Conservation (phyloP, 345 rosid species). For the Rhizophora mangle region DNA sequence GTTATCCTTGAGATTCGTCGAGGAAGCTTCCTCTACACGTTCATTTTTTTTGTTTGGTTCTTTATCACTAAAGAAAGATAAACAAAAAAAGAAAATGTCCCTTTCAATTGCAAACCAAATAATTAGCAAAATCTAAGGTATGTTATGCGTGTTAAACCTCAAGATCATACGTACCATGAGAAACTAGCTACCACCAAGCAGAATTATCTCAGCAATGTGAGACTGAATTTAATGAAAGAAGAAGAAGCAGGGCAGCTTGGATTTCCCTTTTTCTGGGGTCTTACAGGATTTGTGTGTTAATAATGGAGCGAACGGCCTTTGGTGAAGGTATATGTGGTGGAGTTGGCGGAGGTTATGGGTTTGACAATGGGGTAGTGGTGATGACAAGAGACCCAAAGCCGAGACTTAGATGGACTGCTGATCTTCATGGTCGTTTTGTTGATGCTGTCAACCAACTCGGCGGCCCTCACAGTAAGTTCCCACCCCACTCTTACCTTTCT, state of each 20-base stretch:
- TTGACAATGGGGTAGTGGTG: slow-evolving; percentile 62
- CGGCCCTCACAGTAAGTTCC: slow-evolving; percentile 56
- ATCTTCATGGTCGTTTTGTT: slow-evolving; percentile 64
- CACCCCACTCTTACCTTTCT: background rate
- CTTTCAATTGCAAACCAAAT: too few species aligned
- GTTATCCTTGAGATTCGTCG: slow-evolving; percentile 51
- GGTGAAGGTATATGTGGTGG: slow-evolving; percentile 20
- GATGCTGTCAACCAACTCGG: slow-evolving; percentile 70
- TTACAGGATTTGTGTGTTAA: background rate
- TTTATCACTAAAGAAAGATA: too few species aligned
- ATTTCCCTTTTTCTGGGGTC: background rate
- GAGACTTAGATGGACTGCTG: slow-evolving; percentile 65
- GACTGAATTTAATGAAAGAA: too few species aligned
- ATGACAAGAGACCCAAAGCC: slow-evolving; percentile 93
- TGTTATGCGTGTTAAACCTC: too few species aligned
- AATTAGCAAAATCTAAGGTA: too few species aligned
- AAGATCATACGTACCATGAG: too few species aligned
- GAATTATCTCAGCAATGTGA: too few species aligned
- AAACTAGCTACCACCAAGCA: too few species aligned
- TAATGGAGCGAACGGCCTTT: slow-evolving; percentile 45
- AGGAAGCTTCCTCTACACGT: slow-evolving; percentile 56
- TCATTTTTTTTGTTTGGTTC: slow-evolving; percentile 6
- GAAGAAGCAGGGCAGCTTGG: too few species aligned
- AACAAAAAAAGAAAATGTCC: too few species aligned
- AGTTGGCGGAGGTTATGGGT: slow-evolving; percentile 22